Base-by-base conservation (phyloP, 257 asterid genomes). In the Plectranthus barbatus region DNA sequence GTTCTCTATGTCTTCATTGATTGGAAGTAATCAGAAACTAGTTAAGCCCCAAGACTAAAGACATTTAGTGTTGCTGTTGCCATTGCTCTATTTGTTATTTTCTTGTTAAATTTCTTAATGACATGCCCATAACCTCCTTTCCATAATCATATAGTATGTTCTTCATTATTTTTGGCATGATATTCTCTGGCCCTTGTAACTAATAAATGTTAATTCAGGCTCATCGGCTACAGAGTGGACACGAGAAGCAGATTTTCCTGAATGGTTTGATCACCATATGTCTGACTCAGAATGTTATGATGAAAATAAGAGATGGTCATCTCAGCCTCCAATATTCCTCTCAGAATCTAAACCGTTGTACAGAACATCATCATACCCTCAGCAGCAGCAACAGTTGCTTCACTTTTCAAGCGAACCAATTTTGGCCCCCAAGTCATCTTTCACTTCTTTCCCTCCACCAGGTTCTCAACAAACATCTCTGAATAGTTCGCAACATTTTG, bases 161-260 rank as follows among this genome's bases (percentile, higher is more conserved):
- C n/a, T n/a, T n/a, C n/a, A n/a, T n/a, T n/a, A n/a, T n/a, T n/a
- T n/a, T n/a, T n/a, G n/a, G n/a, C n/a, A n/a, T n/a, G n/a, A n/a
- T n/a, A n/a, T 53, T 71, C 46, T 26, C 53, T 73, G 46, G 15
- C 48, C 50, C 44, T 47, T 72, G n/a, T 60, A 56, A 79, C 61
- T 71, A 47, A 74, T 39, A 20, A 18, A 47, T 62, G 49, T 66
- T 39, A 62, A 52, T 79, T 70, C 95, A 93, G 99, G 96, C 80
- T 93, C 99, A 71, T 83, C 92, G 44, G 94, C 88, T 64, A 74
- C 99, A 11, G 97, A 93, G 65, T 90, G 95, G 97, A 69, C 80
- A 20, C 86, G 83, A 48, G 99, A 93, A 60, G 59, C 86, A 62
- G 95, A 93, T 62, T 81, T 66, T 76, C 76, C 88, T 45, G 91